Evolutionary conservation across 2,329 filamentous ascomycete genomes (phyloP), one percentile per base, ranked within the genome.

Genomic region (Neopestalotiopsis clavispora): DNA sequence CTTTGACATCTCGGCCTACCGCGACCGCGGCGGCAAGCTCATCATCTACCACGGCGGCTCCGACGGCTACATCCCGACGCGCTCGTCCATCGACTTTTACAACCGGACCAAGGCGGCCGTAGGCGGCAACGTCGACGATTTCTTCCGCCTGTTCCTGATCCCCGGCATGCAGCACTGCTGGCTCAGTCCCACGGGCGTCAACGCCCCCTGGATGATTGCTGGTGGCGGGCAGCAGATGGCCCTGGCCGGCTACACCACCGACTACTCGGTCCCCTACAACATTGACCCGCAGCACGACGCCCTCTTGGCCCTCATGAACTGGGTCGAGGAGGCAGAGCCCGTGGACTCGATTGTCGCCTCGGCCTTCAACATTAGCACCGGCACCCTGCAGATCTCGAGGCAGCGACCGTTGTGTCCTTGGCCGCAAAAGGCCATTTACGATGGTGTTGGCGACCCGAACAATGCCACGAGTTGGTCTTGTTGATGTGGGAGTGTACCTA

Each of bases 101-200:
- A 69, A 77, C 56, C 66, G 70, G 20, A 77, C 75, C 1, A 40
- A 71, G 6, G 72, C 72, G 40, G 72, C 71, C 1, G 76, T 76
- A 7, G 56, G 65, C 70, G 75, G 76, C n/a, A 69, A 72, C 9
- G 80, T 84, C 45, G 84, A 83, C 4, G 81, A 84, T 20, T 83
- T 84, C 74, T 88, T 84, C 77, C 71, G 75, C 4, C 80, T 84
- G 71, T 85, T 85, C 74, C 76, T 77, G 6, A 80, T 85, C 56
- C 81, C 82, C 9, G 83, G 83, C 0, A 84, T 85, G 82, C 74
- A 69, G 0, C 84, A 85, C 72, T 86, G 84, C 71, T 72, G 71
- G 69, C 68, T 72, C 28, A 71, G 70, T 13, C 71, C 71, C 1
- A 65, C 71, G 20, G 75, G 73, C 17, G 74, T 76, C 3, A 74